These are phyloP conservation scores for Musa beccarii DNA, from an alignment of 176 grass and related monocot genomes.

Conservation along the genomic window DNA sequence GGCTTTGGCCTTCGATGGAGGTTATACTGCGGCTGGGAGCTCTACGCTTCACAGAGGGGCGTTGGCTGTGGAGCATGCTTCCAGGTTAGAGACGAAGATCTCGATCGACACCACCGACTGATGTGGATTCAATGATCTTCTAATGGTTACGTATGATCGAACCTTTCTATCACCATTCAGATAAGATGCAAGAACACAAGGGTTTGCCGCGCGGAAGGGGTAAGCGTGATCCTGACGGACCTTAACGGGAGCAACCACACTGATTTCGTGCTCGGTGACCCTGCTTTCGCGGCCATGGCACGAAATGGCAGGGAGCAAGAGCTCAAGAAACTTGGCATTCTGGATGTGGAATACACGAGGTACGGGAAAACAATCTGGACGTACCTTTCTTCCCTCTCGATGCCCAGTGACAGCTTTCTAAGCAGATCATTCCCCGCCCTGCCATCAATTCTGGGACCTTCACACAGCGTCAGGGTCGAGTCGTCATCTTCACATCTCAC, in stretches of 20 bases:
- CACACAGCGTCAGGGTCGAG: background rate
- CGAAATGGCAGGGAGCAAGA: conserved; percentile 31
- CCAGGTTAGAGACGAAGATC: conserved; percentile 35
- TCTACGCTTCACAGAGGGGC: conserved; percentile 53
- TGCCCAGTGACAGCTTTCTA: background rate
- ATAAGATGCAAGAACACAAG: conserved; percentile 67
- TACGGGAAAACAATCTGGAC: conserved; percentile 1
- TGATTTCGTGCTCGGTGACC: conserved; percentile 45
- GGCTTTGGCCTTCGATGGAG: conserved; percentile 41
- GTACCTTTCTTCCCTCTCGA: background rate
- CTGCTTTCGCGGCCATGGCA: conserved; percentile 70
- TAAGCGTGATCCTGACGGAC: conserved; percentile 54
- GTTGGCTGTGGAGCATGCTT: conserved; percentile 86
- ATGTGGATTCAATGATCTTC: background rate
- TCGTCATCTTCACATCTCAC: background rate
- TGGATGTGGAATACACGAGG: conserved; percentile 89
- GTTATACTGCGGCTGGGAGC: conserved; percentile 36
- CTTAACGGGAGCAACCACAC: conserved; percentile 49
- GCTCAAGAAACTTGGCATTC: conserved; percentile 29
- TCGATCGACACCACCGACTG: background rate
- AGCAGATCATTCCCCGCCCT: background rate
- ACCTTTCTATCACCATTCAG: conserved; percentile 14
- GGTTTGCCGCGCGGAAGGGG: conserved; percentile 41
- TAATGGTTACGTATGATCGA: too few species aligned
- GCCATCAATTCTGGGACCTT: background rate